Evolutionary conservation across 2,329 filamentous ascomycete genomes (phyloP), one percentile per base, ranked within the genome.

Genomic region (Parasarocladium wereldwijsianum): DNA sequence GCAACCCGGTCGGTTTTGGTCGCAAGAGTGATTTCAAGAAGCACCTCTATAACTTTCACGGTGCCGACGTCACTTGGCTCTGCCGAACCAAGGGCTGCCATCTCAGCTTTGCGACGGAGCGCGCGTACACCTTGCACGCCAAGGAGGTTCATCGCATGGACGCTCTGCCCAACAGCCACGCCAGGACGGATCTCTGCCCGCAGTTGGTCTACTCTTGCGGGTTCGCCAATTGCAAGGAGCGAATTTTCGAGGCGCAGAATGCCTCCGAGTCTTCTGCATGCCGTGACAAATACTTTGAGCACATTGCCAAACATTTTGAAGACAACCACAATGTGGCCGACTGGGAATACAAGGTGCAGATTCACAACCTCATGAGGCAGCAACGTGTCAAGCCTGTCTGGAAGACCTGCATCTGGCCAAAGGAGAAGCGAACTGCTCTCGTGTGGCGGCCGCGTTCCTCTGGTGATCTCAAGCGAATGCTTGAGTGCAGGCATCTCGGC

Each of bases 11-110:
- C 15, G 57, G 57, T 20, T 61, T 60, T 29, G 57, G 57, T 20
- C 51, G 57, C 34, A 61, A 60, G 44, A 59, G 55, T 39, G 57
- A 61, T 38, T 60, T 61, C 40, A 61, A 61, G 48, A 60, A 61
- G 46, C 57, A 61, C 37, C 43, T 61, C n/a, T 55, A 60, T 45
- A 58, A 58, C 41, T 61, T 60, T 37, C 58, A 61, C 38, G 54
- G 55, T 21, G 47, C 52, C 27, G 55, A 60, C 36, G 47, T 52
- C 20, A 46, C 52, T 22, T 61, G 57, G 58, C 43, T 57, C 13
- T 61, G 57, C 43, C 55, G 50, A 26, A 55, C 52, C 21, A 51
- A 50, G 35, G 50, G 46, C 16, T 61, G 57, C 40, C 46, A 52
- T 25, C 42, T 58, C n/a, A 52, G 54, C 4, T 60, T 60, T 25